Percentiles rank a stretch among this genome's conserved stretches.
Evolutionary conservation across 2,329 filamentous ascomycete species (phyloP).

Genomic region (Hypoxylon rubiginosum): DNA sequence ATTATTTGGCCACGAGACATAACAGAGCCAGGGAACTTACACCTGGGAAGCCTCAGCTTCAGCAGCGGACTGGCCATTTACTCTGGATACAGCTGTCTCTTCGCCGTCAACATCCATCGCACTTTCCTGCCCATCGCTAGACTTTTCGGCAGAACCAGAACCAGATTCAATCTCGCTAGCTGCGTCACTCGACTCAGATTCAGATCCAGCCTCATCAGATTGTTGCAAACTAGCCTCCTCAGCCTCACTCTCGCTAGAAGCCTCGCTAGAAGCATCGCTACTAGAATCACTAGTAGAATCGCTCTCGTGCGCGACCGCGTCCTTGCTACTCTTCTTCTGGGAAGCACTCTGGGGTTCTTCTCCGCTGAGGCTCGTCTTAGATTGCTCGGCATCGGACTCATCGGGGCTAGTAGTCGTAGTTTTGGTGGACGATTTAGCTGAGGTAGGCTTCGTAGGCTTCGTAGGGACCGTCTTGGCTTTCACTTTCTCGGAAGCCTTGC

Average conservation of each 20-base stretch:
- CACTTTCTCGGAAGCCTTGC: constrained; percentile 45
- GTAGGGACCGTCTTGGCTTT: constrained; percentile 38
- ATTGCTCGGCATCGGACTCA: constrained; percentile 28
- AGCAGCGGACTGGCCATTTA: constrained; percentile 35
- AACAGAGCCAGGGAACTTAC: constrained; percentile 37
- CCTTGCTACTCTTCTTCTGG: constrained; percentile 43
- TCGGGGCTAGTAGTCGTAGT: constrained; percentile 46
- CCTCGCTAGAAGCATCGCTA: constrained; percentile 46
- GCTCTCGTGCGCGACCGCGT: constrained; percentile 44
- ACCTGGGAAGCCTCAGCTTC: constrained; percentile 38
- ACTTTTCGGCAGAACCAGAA: constrained; percentile 13
- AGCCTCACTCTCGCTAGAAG: constrained; percentile 21
- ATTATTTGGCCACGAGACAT: background rate
- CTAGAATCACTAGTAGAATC: constrained; percentile 50
- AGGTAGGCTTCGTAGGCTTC: constrained; percentile 25
- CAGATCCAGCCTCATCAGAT: constrained; percentile 7
- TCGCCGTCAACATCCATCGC: constrained; percentile 36
- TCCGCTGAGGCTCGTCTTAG: constrained; percentile 26
- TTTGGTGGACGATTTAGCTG: constrained; percentile 30
- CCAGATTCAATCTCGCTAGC: constrained; percentile 28
- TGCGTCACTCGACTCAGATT: constrained; percentile 20
- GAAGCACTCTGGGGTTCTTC: constrained; percentile 39
- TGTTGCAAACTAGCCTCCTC: constrained; percentile 20
- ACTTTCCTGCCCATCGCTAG: constrained; percentile 35
- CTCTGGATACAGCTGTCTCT: constrained; percentile 36